phyloP scores from a whole-genome alignment of 768 basidiomycete species.

The Asterophora parasitica region DNA sequence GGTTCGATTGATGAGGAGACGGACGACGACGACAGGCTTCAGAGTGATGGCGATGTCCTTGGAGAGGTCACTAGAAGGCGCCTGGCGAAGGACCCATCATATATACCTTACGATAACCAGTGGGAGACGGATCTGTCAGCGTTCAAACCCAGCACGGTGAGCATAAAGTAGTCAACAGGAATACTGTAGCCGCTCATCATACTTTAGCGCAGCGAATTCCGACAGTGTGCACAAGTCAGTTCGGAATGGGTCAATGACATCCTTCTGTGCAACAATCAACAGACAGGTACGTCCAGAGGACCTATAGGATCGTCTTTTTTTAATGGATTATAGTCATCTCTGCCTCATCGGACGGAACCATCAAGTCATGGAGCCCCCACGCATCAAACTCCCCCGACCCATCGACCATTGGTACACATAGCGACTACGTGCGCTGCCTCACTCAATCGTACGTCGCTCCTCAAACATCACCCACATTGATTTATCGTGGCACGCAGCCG shows the following conservation, averaged over 20 bases:
- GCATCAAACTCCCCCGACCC: conserved; percentile 54
- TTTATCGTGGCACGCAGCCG: conserved; percentile 38
- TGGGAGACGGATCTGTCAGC: conserved; percentile 74
- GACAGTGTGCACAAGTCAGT: conserved; percentile 86
- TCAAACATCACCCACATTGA: not conserved
- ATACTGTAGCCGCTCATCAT: conserved; percentile 5
- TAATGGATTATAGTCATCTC: conserved; percentile 61
- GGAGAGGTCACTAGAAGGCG: conserved; percentile 55
- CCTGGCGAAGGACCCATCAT: conserved; percentile 33
- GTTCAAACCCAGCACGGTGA: conserved; percentile 45
- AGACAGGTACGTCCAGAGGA: conserved; percentile 54
- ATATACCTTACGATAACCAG: conserved; percentile 59
- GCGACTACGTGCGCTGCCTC: conserved; percentile 85
- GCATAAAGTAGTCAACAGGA: conserved; percentile 17
- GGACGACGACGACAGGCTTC: conserved; percentile 52
- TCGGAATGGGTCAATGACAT: conserved; percentile 98
- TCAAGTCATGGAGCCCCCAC: conserved; percentile 93
- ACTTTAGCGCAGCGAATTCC: conserved; percentile 56
- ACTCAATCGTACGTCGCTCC: conserved; percentile 53
- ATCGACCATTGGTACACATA: conserved; percentile 63
- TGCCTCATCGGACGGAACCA: conserved; percentile 91
- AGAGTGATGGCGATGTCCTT: conserved; percentile 72
- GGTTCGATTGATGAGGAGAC: conserved; percentile 61
- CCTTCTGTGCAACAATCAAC: conserved; percentile 85
- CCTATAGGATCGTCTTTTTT: not conserved